Evolutionary conservation across 768 basidiomycete species (phyloP).

Genomic region (Podaxis rugospora): DNA sequence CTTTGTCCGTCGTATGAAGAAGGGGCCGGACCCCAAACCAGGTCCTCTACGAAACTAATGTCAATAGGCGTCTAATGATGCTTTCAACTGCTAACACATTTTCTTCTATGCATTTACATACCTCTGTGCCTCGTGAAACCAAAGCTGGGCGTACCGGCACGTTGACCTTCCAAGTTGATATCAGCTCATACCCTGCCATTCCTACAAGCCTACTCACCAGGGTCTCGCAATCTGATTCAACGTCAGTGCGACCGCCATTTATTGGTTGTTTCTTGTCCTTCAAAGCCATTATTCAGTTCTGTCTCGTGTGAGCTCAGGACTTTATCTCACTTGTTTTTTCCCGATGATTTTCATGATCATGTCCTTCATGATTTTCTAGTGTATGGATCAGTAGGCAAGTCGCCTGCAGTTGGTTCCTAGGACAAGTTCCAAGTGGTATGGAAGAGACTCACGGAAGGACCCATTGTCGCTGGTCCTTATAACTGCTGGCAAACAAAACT

Average conservation of each 20-base stretch:
- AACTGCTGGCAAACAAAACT: neutral
- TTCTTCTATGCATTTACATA: neutral
- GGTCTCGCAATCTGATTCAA: slow-evolving; percentile 3
- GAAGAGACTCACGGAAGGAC: neutral
- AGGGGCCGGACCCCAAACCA: slow-evolving; percentile 8
- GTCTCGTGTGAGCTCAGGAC: neutral
- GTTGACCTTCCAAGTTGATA: neutral
- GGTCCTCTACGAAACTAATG: slow-evolving; percentile 9
- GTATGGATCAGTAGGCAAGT: neutral
- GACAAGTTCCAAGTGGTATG: neutral
- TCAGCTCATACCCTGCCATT: neutral
- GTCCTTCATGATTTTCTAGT: slow-evolving; percentile 2
- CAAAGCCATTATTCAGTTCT: neutral
- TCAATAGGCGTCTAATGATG: neutral
- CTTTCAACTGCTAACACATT: neutral
- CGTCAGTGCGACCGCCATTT: neutral
- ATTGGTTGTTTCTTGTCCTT: slow-evolving; percentile 1
- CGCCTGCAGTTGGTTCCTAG: neutral
- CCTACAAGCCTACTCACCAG: neutral
- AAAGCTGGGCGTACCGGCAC: neutral
- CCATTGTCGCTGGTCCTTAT: neutral
- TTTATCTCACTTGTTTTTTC: neutral
- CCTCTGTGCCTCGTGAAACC: neutral
- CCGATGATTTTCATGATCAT: neutral
- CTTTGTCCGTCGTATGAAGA: neutral